These are phyloP conservation scores for Torulaspora microellipsoides DNA, from an alignment of 805 yeast species.

Conservation along the genomic window DNA sequence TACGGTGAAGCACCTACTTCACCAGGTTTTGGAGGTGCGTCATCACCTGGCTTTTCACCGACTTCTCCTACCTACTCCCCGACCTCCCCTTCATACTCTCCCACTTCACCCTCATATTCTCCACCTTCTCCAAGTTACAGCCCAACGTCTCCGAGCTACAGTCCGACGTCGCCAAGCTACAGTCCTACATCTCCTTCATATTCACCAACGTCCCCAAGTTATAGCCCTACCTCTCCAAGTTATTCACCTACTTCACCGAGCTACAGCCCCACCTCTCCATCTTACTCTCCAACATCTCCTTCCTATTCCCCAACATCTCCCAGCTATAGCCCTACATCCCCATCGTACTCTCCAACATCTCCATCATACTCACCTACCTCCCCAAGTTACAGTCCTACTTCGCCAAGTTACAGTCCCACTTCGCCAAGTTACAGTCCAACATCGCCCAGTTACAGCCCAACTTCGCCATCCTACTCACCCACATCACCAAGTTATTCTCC, in stretches of 20 bases:
- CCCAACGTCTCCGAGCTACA: slow-evolving; percentile 77
- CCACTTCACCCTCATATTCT: slow-evolving; percentile 72
- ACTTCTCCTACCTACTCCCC: slow-evolving; percentile 78
- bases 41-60: slow-evolving; percentile 67
- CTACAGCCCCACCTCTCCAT: slow-evolving; percentile 63
- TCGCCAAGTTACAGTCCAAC: slow-evolving; percentile 61
- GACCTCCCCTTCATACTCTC: slow-evolving; percentile 75
- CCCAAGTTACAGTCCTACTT: slow-evolving; percentile 47
- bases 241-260: slow-evolving; percentile 51
- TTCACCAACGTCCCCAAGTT: slow-evolving; percentile 69
- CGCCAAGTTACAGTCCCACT: slow-evolving; percentile 58
- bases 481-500: slow-evolving; percentile 41
- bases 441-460: slow-evolving; percentile 48
- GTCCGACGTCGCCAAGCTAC: slow-evolving; percentile 71
- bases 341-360: slow-evolving; percentile 60
- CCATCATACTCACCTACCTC: slow-evolving; percentile 61
- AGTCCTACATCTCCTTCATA: slow-evolving; percentile 61
- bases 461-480: slow-evolving; percentile 44
- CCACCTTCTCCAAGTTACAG: slow-evolving; percentile 68
- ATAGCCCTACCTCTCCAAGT: slow-evolving; percentile 73
- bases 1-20: slow-evolving; percentile 55
- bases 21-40: slow-evolving; percentile 52
- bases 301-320: slow-evolving; percentile 47
- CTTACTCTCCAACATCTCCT: slow-evolving; percentile 53
- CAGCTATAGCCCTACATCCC: slow-evolving; percentile 59